These are phyloP conservation scores for Ascochyta lentis DNA, from an alignment of 2,329 filamentous ascomycete genomes.

Conservation along the genomic window DNA sequence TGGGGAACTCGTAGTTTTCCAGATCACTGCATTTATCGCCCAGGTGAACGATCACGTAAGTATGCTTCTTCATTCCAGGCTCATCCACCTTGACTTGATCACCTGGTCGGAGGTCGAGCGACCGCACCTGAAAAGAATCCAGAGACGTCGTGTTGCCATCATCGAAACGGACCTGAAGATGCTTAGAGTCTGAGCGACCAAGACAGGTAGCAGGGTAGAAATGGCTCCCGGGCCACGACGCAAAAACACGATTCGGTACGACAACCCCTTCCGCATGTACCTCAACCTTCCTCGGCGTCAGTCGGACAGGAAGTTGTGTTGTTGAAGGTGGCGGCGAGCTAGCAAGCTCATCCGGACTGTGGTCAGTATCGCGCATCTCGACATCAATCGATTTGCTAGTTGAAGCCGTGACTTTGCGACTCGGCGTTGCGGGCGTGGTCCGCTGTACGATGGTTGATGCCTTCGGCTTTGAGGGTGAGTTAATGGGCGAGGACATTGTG, in stretches of 20 bases:
- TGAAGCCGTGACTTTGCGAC: not conserved
- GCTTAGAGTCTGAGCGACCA: slow-evolving; percentile 51
- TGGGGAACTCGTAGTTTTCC: slow-evolving; percentile 38
- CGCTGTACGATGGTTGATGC: slow-evolving; percentile 3
- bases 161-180: slow-evolving; percentile 57
- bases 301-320: slow-evolving; percentile 22
- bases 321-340: slow-evolving; percentile 24
- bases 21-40: slow-evolving; percentile 43
- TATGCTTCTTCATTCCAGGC: slow-evolving; percentile 52
- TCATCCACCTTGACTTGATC: slow-evolving; percentile 58
- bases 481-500: slow-evolving; percentile 25
- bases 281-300: slow-evolving; percentile 5
- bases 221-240: slow-evolving; percentile 62
- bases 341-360: slow-evolving; percentile 29
- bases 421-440: slow-evolving; percentile 24
- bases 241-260: slow-evolving; percentile 62
- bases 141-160: slow-evolving; percentile 54
- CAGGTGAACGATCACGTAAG: slow-evolving; percentile 54
- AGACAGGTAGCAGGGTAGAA: slow-evolving; percentile 68
- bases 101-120: slow-evolving; percentile 52
- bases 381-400: slow-evolving; percentile 18
- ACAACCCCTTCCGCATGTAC: slow-evolving; percentile 31
- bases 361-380: slow-evolving; percentile 29
- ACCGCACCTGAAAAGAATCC: slow-evolving; percentile 48
- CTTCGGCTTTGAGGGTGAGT: slow-evolving; percentile 24